Percentiles rank a stretch among this genome's conserved stretches.
Conservation (phyloP, 1,284 basidiomycete species). For the Neotropicomus parvogracilis region DNA sequence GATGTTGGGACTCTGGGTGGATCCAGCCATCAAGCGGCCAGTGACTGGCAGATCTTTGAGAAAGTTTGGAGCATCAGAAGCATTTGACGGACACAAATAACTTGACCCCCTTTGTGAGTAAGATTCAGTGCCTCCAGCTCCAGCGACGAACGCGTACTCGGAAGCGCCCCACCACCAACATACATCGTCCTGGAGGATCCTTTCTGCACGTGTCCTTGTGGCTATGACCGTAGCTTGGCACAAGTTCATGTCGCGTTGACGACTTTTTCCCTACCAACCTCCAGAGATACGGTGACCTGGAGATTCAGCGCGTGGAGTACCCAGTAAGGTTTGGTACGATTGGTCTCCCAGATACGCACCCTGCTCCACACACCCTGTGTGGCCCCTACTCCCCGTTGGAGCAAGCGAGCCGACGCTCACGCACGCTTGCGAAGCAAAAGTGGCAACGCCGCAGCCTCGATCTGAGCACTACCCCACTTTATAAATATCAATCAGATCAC, state of each 20-base stretch:
- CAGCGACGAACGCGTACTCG: too few relatives aligned
- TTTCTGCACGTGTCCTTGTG: too few relatives aligned
- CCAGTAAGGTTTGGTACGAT: slow-evolving; percentile 51
- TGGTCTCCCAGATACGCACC: slow-evolving; percentile 52
- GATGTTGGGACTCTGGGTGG: slow-evolving; percentile 46
- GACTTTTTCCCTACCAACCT: slow-evolving; percentile 37
- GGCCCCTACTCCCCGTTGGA: slow-evolving; percentile 14
- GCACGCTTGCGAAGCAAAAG: not conserved
- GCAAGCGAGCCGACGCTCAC: not conserved
- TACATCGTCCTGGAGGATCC: not conserved
- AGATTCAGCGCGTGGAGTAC: slow-evolving; percentile 53
- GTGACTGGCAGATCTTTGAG: slow-evolving; percentile 46
- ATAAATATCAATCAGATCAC: too few relatives aligned
- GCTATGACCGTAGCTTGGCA: too few relatives aligned
- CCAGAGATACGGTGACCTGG: slow-evolving; percentile 46
- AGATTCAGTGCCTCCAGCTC: slow-evolving; percentile 42
- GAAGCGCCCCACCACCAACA: too few relatives aligned
- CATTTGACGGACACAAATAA: not conserved
- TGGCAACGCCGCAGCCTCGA: not conserved
- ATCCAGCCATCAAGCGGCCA: slow-evolving; percentile 57
- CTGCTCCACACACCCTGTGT: slow-evolving; percentile 48
- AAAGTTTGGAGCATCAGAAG: slow-evolving; percentile 4
- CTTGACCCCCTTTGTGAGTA: slow-evolving; percentile 61
- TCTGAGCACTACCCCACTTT: too few relatives aligned
- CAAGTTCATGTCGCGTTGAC: slow-evolving; percentile 52